Base-by-base conservation (phyloP, 2,329 filamentous ascomycete species). In the Colletotrichum shisoi region DNA sequence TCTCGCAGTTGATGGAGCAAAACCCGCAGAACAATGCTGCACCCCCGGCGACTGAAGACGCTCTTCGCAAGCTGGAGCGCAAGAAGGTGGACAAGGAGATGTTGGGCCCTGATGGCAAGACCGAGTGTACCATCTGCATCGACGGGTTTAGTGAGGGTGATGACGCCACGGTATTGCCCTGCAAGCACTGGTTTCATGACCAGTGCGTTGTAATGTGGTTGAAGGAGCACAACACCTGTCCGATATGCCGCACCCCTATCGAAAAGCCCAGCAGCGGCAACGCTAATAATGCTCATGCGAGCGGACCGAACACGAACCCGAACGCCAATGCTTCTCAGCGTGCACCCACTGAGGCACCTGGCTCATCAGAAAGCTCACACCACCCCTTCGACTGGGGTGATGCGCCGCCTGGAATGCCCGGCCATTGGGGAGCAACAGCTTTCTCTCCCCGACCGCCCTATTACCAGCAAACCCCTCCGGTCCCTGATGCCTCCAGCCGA, bases 91-190 rank as follows among this genome's bases (percentile, higher is more conserved):
- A 92, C 57, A 81, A 85, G 64, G 84, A 89, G 48, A 89, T 96
- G 85, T 81, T 96, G 6, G 84, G 83, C 1, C 75, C 80, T 0
- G 86, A 88, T 61, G 85, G 85, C 7, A 91, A 90, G 65, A 90
- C 88, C 48, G 94, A 97, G 74, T 99, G 95, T 77, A 94, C 92
- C 42, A 97, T 99, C 66, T 99, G 95, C 78, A 96, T 98, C 82
- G 93, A 97, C 62, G 87, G 91, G 34, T 89, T 96, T 69, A 84
- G 87, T 31, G 74, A 91, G 42, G 91, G 88, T 12, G 88, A 91
- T 37, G 88, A 91, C 74, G 92, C 94, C 5, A 86, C 91, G 0
- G 85, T 89, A 52, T 79, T 99, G 57, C 93, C 93, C 0, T 99
- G 95, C 79, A 90, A 88, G 67, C 95, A 99, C 75, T 97, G 93